Conservation (phyloP, 2,329 filamentous ascomycete genomes). For the Ophiocordyceps camponoti-rufipedis region DNA sequence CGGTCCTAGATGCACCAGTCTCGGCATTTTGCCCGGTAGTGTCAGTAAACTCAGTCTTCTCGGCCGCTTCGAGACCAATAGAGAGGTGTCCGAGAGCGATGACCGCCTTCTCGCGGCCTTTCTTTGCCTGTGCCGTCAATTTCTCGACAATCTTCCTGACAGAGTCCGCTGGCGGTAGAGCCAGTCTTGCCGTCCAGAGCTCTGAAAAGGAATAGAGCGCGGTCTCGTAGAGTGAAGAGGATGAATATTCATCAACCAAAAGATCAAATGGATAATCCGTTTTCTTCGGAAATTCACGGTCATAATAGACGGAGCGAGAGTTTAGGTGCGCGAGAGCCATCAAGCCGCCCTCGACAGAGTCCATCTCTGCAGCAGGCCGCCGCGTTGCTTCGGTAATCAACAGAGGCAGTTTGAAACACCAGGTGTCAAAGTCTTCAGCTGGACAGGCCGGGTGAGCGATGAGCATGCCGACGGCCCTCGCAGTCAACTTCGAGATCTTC, state of each 20-base stretch:
- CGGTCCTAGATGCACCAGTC: conserved; percentile 11
- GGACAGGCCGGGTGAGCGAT: conserved; percentile 41
- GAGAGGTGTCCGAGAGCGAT: conserved; percentile 62
- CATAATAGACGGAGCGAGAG: conserved; percentile 27
- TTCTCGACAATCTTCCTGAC: conserved; percentile 36
- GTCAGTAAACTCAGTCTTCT: conserved; percentile 1
- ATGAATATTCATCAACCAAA: conserved; percentile 11
- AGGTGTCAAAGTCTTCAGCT: conserved; percentile 10
- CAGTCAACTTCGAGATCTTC: conserved; percentile 45
- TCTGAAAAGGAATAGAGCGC: conserved; percentile 26
- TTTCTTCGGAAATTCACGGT: conserved; percentile 10
- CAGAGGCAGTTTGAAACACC: conserved; percentile 14
- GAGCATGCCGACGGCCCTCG: conserved; percentile 59
- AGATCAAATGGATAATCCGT: conserved; percentile 12
- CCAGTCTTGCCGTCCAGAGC: conserved; percentile 26
- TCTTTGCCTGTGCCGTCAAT: conserved; percentile 51
- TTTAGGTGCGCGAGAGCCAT: conserved; percentile 24
- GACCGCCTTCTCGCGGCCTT: conserved; percentile 68
- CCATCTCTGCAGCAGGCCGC: conserved; percentile 22
- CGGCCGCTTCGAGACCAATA: conserved; percentile 33
- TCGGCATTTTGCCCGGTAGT: conserved; percentile 4
- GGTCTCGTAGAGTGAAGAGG: conserved; percentile 21
- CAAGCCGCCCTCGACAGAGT: conserved; percentile 27
- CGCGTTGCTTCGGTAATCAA: conserved; percentile 27
- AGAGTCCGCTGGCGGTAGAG: conserved; percentile 11